Evolutionary conservation across 495 filamentous ascomycete species (phyloP).

Genomic region (Aspergillus cristatus): DNA sequence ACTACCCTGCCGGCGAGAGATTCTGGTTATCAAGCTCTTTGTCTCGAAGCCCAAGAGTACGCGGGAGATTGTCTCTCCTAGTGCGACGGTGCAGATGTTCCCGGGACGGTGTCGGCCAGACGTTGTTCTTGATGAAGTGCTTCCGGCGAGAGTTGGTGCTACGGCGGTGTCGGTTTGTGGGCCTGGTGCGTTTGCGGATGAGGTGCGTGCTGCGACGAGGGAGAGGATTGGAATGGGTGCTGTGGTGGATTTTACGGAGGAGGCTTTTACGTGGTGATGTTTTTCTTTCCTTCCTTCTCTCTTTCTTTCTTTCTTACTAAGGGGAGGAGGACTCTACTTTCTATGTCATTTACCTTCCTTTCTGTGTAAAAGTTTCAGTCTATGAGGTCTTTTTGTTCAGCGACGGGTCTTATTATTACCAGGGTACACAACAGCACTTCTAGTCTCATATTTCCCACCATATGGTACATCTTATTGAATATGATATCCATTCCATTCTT

Average conservation of each 20-base stretch:
- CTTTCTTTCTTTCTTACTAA: slow-evolving; percentile 7
- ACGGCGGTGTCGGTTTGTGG: slow-evolving; percentile 86
- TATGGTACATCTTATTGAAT: too few species aligned
- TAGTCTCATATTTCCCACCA: too few species aligned
- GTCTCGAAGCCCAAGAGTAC: slow-evolving; percentile 73
- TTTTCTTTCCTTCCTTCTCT: slow-evolving; percentile 8
- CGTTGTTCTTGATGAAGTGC: slow-evolving; percentile 65
- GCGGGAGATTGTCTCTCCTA: slow-evolving; percentile 74
- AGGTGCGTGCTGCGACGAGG: slow-evolving; percentile 67
- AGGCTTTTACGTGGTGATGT: slow-evolving; percentile 77
- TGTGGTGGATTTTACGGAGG: slow-evolving; percentile 82
- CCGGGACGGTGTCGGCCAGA: slow-evolving; percentile 53
- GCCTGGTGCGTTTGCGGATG: slow-evolving; percentile 79
- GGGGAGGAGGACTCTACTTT: too few species aligned
- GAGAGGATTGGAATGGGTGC: slow-evolving; percentile 53
- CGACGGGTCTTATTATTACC: too few species aligned
- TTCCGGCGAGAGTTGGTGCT: slow-evolving; percentile 67
- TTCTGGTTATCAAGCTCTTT: slow-evolving; percentile 78
- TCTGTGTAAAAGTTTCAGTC: too few species aligned
- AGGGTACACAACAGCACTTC: too few species aligned
- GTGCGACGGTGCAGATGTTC: slow-evolving; percentile 82
- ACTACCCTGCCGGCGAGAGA: slow-evolving; percentile 72
- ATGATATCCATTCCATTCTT: too few species aligned
- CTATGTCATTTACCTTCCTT: too few species aligned
- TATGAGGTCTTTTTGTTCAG: too few species aligned